Percentiles rank a stretch among this genome's conserved stretches.
phyloP scores from a whole-genome alignment of 345 rosid genomes.

The Durio zibethinus region DNA sequence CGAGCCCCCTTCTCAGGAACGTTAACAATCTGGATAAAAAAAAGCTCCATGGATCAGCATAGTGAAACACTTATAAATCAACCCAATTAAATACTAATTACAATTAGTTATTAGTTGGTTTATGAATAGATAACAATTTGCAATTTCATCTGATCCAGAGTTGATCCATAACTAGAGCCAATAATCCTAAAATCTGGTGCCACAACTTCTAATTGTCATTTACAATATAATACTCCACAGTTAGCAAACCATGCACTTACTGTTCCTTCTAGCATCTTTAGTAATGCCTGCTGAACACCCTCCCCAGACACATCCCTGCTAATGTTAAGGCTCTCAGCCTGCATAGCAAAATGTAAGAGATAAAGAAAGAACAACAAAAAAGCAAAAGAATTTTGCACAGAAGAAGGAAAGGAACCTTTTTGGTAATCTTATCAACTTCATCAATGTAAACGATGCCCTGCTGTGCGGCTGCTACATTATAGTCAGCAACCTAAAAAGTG shows the following conservation, averaged over 20 bases:
- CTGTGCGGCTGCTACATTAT: conserved; percentile 98
- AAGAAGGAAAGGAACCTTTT: conserved; percentile 50
- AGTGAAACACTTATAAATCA: conserved; percentile 4
- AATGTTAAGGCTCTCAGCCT: conserved; percentile 96
- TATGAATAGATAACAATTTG: not conserved
- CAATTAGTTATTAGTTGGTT: not conserved
- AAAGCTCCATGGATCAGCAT: conserved; percentile 4
- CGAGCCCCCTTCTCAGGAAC: conserved; percentile 99
- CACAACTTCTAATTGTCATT: conserved; percentile 10
- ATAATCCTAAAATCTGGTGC: not conserved
- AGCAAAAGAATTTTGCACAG: not conserved
- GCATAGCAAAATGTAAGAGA: conserved; percentile 22
- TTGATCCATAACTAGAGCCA: not conserved
- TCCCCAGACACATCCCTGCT: conserved; percentile 99
- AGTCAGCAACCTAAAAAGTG: conserved; percentile 74
- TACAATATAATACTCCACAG: not conserved
- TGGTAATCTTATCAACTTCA: conserved; percentile 98
- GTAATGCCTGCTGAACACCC: conserved; percentile 97
- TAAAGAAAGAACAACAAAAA: not conserved
- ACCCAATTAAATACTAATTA: not conserved
- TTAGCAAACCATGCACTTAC: conserved; percentile 44
- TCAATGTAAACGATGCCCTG: conserved; percentile 98
- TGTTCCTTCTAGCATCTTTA: conserved; percentile 99
- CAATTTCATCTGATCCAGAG: not conserved
- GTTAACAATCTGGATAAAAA: conserved; percentile 70